Conservation (phyloP, 805 yeast species). For the Saturnispora silvae region DNA sequence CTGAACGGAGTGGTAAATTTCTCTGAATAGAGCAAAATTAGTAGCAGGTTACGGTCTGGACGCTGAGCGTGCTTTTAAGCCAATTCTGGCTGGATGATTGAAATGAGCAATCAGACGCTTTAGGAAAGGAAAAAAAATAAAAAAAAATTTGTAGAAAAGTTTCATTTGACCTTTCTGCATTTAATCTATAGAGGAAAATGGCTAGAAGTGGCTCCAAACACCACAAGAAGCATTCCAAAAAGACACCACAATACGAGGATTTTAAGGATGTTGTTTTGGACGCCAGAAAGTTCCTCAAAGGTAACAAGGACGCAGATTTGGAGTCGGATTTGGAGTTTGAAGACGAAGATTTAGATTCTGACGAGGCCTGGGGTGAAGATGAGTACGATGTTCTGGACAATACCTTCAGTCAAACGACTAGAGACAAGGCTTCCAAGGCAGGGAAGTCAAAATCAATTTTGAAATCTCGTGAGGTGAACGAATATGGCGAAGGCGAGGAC, state of each 20-base stretch:
- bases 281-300: conserved; percentile 23
- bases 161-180: too few relatives aligned
- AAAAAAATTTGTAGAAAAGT: too few relatives aligned
- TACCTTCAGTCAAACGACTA: conserved; percentile 56
- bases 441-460: conserved; percentile 2
- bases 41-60: too few relatives aligned
- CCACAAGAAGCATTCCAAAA: neutral
- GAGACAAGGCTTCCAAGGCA: conserved; percentile 32
- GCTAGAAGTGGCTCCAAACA: neutral
- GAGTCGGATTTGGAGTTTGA: conserved; percentile 25
- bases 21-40: too few relatives aligned
- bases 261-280: conserved; percentile 24
- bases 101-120: too few relatives aligned
- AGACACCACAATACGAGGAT: conserved; percentile 8
- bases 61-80: too few relatives aligned
- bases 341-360: conserved; percentile 43
- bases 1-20: too few relatives aligned
- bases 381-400: conserved; percentile 52
- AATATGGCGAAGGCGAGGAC: conserved; percentile 40
- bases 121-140: too few relatives aligned
- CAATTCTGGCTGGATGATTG: too few relatives aligned
- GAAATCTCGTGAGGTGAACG: conserved; percentile 13
- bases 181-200: too few relatives aligned
- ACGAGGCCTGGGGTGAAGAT: conserved; percentile 80
- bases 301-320: conserved; percentile 7